These are phyloP conservation scores for Auxenochlorella pyrenoidosa DNA, from an alignment of 139 green algal species.

Conservation along the genomic window DNA sequence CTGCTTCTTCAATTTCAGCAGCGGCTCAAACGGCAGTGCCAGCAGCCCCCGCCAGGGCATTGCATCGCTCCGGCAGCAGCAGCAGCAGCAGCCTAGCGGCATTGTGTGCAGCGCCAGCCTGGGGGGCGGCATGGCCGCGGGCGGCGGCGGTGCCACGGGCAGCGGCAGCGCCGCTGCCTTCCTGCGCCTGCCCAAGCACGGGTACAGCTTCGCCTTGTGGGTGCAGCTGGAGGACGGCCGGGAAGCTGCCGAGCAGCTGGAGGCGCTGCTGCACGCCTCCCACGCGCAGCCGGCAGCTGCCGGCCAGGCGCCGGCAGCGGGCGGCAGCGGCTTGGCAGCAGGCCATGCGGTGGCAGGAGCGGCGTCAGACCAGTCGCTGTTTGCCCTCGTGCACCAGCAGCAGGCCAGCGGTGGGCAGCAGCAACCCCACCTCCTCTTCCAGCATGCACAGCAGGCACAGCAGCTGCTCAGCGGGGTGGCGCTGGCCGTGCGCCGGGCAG, in stretches of 20 bases:
- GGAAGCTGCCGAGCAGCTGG: neutral
- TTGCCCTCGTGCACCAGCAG: conserved; percentile 26
- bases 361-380: neutral
- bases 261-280: neutral
- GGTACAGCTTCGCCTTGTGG: conserved; percentile 57
- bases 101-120: conserved; percentile 22
- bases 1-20: conserved; percentile 56
- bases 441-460: neutral
- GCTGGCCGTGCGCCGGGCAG: conserved; percentile 9
- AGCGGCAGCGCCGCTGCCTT: neutral
- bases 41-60: neutral
- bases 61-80: neutral
- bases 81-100: conserved; percentile 21
- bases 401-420: neutral
- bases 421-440: neutral
- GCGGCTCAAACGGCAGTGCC: neutral
- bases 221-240: conserved; percentile 48
- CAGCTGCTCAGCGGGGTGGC: conserved; percentile 16
- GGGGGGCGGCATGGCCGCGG: neutral
- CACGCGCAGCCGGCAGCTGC: neutral
- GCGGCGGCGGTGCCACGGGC: neutral
- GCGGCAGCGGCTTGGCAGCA: neutral
- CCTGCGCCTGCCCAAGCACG: conserved; percentile 24
- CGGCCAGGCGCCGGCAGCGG: too few relatives aligned
- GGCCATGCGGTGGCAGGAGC: neutral